Evolutionary conservation across 345 rosid species (phyloP), one percentile per base, ranked within the genome.

Genomic region (Populus euphratica): DNA sequence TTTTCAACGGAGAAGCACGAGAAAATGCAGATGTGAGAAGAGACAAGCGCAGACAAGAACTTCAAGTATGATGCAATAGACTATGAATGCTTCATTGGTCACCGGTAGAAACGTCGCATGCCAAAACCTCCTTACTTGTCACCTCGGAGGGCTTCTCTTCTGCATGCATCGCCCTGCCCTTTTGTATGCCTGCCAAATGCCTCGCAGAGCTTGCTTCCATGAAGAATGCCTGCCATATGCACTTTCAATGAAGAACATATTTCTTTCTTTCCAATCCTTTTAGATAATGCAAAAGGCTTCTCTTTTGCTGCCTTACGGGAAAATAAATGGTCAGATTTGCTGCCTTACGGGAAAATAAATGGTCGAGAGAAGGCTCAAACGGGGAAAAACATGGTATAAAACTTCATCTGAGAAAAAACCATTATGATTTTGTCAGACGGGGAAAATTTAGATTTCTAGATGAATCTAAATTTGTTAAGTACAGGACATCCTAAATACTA

Each of bases 141-240:
- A 21, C 20, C 35, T 27, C 8, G 18, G 2, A 35, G 38, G 23
- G 23, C 36, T 12, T 65, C 68, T 67, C 54, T 3, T 20, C 11
- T 43, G 54, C 36, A 43, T 43, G 50, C 5, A 0, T 43, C 21
- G 52, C 23, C 54, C 20, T 9, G 31, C 31, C n/a, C 21, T 41
- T 23, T 69, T 2, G 13, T 31, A 69, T n/a, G 73, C 56, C 20
- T 21, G 54, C 73, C 54, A 69, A 69, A 69, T 69, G 73, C 56
- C 54, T 20, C n/a, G 29, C 25, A 69, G 12, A 39, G 52, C 18
- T 43, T 21, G 29, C 27, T 25, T 43, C 50, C 12, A 10, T 1
- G 6, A 9, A 25, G 70, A 3, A 25, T 23, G 36, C 38, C 2
- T 6, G 38, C 41, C 18, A 25, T 18, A 54, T 6, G 43, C n/a